Base-by-base conservation (phyloP, 805 yeast species). In the Pichia occidentalis region DNA sequence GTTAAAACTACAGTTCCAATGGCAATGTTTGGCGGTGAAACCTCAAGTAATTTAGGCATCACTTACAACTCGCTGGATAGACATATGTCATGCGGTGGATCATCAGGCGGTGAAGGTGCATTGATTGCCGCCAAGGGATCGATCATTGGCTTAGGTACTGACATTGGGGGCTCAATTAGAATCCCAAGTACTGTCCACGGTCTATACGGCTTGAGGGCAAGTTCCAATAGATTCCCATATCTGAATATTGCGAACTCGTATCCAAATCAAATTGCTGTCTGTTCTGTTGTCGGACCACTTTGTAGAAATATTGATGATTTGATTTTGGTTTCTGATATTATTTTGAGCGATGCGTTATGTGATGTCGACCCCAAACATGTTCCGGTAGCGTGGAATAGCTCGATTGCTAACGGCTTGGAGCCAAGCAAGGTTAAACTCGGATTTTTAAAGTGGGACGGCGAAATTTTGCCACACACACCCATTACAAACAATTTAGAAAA, bases 401-500 rank as follows among this genome's bases (percentile, higher is more conserved):
- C 37, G 11, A 20, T 32, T 17, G 24, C 23, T 3, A 29, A 18
- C 3, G 50, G 51, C 0, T 17, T 36, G 8, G 28, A 25, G 4
- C 19, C 27, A 8, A 40, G 44, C 21, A 66, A 64, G 43, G 49
- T 73, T 21, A 64, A 57, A n/a, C 52, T 75, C 47, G 81, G 77
- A 3, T 49, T 73, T 12, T 45, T 70, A 48, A 47, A 47, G 21
- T 67, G 66, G 54, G 79, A 76, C 50, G 60, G 62, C 7, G 48
- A 55, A 20, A 64, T 70, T 11, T 58, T 63, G 41, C 80, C 81
- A 10, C 71, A 71, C 22, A 81, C 82, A 1, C 80, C 81, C 8
- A 64, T 77, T 13, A 47, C 56, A 5, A 61, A 80, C 43, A 75
- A 68, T 9, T 27, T 75, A 27, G 50, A 62, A 21, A 48, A 53